phyloP scores from a whole-genome alignment of 2,329 filamentous ascomycete genomes.

The Clonostachys chloroleuca region DNA sequence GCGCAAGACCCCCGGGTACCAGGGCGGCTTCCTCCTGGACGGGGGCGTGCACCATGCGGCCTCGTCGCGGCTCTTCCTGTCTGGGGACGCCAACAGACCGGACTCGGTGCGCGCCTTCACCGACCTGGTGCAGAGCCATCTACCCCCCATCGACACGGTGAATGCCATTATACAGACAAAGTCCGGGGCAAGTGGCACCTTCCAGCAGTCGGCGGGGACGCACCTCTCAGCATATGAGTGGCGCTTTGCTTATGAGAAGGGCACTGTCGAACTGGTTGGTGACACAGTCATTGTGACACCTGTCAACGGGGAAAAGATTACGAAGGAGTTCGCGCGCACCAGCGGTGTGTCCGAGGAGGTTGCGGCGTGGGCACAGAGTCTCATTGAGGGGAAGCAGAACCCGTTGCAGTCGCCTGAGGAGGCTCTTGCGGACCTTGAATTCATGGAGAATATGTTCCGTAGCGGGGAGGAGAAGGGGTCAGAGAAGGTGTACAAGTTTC shows the following conservation, averaged over 20 bases:
- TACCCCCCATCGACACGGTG: conserved; percentile 65
- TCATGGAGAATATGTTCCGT: conserved; percentile 46
- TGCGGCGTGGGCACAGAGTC: conserved; percentile 51
- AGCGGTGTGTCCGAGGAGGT: conserved; percentile 57
- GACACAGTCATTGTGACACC: conserved; percentile 34
- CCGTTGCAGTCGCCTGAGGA: conserved; percentile 49
- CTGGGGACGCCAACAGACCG: conserved; percentile 33
- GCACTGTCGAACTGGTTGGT: conserved; percentile 43
- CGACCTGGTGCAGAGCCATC: conserved; percentile 44
- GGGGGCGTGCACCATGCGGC: conserved; percentile 9
- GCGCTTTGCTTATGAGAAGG: conserved; percentile 52
- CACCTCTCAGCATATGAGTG: conserved; percentile 48
- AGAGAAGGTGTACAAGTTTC: conserved; percentile 30
- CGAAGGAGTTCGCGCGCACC: conserved; percentile 41
- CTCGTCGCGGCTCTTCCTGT: conserved; percentile 62
- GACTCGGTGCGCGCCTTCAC: conserved; percentile 50
- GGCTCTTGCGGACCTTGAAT: conserved; percentile 56
- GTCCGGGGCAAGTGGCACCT: conserved; percentile 50
- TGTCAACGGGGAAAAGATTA: conserved; percentile 19
- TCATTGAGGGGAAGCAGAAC: conserved; percentile 42
- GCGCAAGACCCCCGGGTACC: conserved; percentile 4
- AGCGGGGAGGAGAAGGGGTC: conserved; percentile 39
- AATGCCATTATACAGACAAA: conserved; percentile 51
- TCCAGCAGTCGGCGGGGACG: conserved; percentile 54
- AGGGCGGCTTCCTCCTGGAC: conserved; percentile 6